phyloP scores from a whole-genome alignment of 1,284 basidiomycete species.

The Coniferiporia sulphurascens region DNA sequence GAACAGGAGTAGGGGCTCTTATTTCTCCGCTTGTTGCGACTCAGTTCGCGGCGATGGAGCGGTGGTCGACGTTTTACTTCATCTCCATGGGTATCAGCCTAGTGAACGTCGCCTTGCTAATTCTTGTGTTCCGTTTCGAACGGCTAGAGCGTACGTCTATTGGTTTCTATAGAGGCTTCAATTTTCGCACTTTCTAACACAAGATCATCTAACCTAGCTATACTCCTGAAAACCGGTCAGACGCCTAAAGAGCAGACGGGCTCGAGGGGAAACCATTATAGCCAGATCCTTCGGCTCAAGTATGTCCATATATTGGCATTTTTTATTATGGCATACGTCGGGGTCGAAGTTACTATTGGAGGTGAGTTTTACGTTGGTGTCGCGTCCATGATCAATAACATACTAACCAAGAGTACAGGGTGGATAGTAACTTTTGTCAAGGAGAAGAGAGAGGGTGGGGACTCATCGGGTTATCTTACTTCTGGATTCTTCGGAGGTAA shows the following conservation, averaged over 20 bases:
- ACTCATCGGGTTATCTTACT: slow-evolving; percentile 47
- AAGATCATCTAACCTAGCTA: not conserved
- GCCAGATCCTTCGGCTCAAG: slow-evolving; percentile 34
- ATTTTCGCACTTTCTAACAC: not conserved
- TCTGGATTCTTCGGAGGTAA: slow-evolving; percentile 48
- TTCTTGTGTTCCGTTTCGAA: slow-evolving; percentile 48
- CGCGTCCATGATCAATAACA: too few relatives aligned
- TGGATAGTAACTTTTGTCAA: slow-evolving; percentile 62
- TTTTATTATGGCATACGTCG: slow-evolving; percentile 44
- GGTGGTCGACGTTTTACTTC: not conserved
- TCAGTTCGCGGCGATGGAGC: not conserved
- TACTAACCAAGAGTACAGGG: slow-evolving; percentile 28
- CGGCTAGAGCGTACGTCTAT: slow-evolving; percentile 44
- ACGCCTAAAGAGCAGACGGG: not conserved
- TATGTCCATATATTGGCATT: slow-evolving; percentile 39
- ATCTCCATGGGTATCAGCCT: slow-evolving; percentile 3
- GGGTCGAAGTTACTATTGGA: slow-evolving; percentile 44
- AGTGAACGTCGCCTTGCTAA: not conserved
- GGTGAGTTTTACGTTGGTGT: slow-evolving; percentile 25
- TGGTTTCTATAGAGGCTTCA: not conserved
- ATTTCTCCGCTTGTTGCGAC: slow-evolving; percentile 1
- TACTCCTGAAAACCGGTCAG: slow-evolving; percentile 3
- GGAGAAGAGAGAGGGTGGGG: slow-evolving; percentile 39
- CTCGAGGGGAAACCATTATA: slow-evolving; percentile 31
- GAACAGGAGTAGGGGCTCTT: slow-evolving; percentile 2